These are phyloP conservation scores for Hysterium pulicare DNA, from an alignment of 2,329 filamentous ascomycete species.

Conservation along the genomic window DNA sequence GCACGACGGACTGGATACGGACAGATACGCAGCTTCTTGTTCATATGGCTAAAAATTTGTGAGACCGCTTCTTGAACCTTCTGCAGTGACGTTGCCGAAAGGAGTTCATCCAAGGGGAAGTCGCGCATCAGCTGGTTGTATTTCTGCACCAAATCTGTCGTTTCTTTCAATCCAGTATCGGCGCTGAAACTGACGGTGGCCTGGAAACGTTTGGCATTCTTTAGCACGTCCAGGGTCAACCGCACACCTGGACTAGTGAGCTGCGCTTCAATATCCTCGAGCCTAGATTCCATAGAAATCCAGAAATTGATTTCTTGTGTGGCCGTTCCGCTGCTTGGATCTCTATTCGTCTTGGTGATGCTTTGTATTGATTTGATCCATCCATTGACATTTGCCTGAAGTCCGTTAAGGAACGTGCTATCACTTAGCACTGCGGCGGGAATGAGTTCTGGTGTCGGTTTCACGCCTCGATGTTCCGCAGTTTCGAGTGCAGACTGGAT, in stretches of 20 bases:
- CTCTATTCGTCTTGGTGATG: constrained; percentile 90
- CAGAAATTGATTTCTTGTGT: constrained; percentile 99
- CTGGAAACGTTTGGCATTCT: constrained; percentile 96
- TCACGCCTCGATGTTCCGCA: constrained; percentile 62
- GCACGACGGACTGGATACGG: constrained; percentile 92
- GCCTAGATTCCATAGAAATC: constrained; percentile 90
- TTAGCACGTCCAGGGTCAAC: constrained; percentile 89
- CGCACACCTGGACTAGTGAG: constrained; percentile 83
- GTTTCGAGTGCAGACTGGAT: constrained; percentile 83
- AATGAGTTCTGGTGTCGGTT: constrained; percentile 75
- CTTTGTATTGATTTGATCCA: constrained; percentile 99
- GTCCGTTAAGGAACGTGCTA: constrained; percentile 85
- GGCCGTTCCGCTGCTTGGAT: constrained; percentile 73
- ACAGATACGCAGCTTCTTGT: constrained; percentile 95
- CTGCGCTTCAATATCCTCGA: constrained; percentile 89
- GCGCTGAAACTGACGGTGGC: constrained; percentile 95
- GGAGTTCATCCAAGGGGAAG: constrained; percentile 90
- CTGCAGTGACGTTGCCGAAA: constrained; percentile 83
- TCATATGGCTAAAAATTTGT: constrained; percentile 89
- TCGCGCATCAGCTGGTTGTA: constrained; percentile 99
- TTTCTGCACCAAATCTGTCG: constrained; percentile 93
- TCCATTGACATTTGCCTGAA: constrained; percentile 89
- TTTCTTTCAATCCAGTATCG: constrained; percentile 93
- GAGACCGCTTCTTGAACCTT: constrained; percentile 87
- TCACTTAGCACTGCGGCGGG: constrained; percentile 74